Conservation (phyloP, 768 basidiomycete genomes). For the Phylloporus arenicola region DNA sequence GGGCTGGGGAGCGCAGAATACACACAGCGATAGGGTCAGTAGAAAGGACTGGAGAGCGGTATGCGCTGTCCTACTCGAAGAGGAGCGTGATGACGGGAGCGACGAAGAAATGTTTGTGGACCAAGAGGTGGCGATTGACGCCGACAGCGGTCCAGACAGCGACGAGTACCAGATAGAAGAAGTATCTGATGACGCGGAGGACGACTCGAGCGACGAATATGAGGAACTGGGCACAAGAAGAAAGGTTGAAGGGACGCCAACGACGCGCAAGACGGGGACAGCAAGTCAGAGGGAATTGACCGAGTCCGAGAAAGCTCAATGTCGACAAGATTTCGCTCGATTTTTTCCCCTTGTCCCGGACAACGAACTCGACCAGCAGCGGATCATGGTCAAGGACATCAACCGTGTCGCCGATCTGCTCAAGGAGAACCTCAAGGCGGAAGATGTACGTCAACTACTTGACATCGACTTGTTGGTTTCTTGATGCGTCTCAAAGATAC, state of each 20-base stretch:
- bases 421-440: conserved; percentile 65
- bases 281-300: conserved; percentile 32
- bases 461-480: neutral
- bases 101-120: conserved; percentile 8
- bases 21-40: conserved; percentile 40
- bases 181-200: conserved; percentile 21
- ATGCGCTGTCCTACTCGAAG: conserved; percentile 67
- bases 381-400: conserved; percentile 64
- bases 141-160: conserved; percentile 29
- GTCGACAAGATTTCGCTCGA: conserved; percentile 57
- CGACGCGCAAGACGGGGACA: neutral
- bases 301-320: conserved; percentile 47
- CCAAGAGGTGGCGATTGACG: conserved; percentile 17
- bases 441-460: conserved; percentile 50
- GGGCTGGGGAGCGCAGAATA: conserved; percentile 51
- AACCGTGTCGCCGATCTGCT: conserved; percentile 54
- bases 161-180: conserved; percentile 25
- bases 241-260: conserved; percentile 7
- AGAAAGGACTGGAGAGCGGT: conserved; percentile 76
- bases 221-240: conserved; percentile 13
- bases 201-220: conserved; percentile 29
- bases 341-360: conserved; percentile 61
- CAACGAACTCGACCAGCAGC: conserved; percentile 44
- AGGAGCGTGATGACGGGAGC: conserved; percentile 25
- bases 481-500: conserved; percentile 43